Percentiles rank a stretch among this genome's conserved stretches.
Conservation (phyloP, 139 green algal species). For the Zygnema cylindricum region DNA sequence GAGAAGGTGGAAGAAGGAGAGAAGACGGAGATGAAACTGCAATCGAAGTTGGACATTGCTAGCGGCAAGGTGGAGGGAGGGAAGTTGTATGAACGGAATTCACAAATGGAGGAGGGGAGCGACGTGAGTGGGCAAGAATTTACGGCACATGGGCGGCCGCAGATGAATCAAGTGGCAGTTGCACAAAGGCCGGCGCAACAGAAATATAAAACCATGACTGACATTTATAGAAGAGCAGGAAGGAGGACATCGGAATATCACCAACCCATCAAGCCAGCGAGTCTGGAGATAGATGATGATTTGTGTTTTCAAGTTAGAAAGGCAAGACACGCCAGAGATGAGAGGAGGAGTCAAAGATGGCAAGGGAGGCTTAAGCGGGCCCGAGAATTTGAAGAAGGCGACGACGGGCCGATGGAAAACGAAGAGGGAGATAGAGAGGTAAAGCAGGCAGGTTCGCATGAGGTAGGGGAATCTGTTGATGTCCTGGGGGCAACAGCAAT, state of each 20-base stretch:
- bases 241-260: neutral
- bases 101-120: neutral
- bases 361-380: neutral
- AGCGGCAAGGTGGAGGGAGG: neutral
- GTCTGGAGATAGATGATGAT: neutral
- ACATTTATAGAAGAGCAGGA: neutral
- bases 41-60: neutral
- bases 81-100: neutral
- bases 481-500: too few relatives aligned
- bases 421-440: neutral
- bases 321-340: neutral
- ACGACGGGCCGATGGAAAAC: neutral
- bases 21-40: neutral
- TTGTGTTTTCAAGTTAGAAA: neutral
- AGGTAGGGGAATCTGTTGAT: too few relatives aligned
- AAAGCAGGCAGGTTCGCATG: neutral
- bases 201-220: neutral
- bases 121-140: too few relatives aligned
- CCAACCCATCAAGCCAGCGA: neutral
- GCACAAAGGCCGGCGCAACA: neutral
- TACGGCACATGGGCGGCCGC: too few relatives aligned
- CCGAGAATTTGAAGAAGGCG: neutral
- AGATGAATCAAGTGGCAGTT: too few relatives aligned
- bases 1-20: neutral
- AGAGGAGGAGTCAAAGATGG: neutral